Evolutionary conservation across 1,139 yeast genomes (phyloP), one percentile per base, ranked within the genome.

Genomic region (Wickerhamiella pararugosa): DNA sequence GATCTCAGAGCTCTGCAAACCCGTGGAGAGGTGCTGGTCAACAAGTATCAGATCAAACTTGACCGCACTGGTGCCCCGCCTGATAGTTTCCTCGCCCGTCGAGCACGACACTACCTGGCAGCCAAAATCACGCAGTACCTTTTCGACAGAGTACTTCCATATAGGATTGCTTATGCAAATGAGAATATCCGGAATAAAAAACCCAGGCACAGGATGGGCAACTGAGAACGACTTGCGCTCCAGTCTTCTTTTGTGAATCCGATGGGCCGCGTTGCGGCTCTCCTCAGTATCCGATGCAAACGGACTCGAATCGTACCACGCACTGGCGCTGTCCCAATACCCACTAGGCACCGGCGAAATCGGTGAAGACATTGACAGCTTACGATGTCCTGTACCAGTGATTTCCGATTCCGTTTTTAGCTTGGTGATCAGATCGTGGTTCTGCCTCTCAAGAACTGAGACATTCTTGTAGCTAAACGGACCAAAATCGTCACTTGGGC

Each of bases 161-260:
- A 79, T 79, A 0, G 95, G 90, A 47, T 82, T 82, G 3, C 92
- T 86, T 54, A 86, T 95, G 61, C 95, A 86, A 29, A 84, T 69
- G 40, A 87, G 63, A 3, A 84, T 76, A 57, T 83, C 92, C 47
- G 81, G 51, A 1, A 60, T 53, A 15, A 61, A 47, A 36, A 49
- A 51, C 9, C 21, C 35, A 48, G 42, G 6, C 37, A 41, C 11
- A 41, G 40, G 9, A 37, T 47, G 28, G 11, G 36, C 28, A 10
- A 27, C 21, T 26, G 42, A 39, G 11, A 37, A 37, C 6, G 46
- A 41, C 30, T 38, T 36, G 37, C 46, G 44, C 32, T 41, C 34
- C 30, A 40, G 36, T 6, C 45, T 21, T 8, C 45, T 36, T 10
- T 38, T 30, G 37, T 46, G 28, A 40, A 33, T 43, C 5, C 46